A percentile compares a stretch with the other conserved stretches of the same genome.
phyloP scores from a whole-genome alignment of 805 yeast species.

The Metschnikowia amazonensis region DNA sequence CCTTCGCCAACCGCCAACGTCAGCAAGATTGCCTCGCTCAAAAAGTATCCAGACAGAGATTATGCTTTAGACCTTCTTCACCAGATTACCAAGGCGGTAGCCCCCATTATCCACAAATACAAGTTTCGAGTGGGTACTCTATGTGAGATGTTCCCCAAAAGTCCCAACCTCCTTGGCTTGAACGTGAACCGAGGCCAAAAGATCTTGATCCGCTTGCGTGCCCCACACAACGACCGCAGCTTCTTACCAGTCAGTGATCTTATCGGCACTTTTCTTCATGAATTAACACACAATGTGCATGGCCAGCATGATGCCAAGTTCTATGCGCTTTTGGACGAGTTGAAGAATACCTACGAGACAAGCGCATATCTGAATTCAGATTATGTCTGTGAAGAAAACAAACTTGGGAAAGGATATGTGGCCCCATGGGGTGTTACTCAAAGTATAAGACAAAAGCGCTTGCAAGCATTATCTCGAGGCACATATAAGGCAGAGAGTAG shows the following conservation, averaged over 20 bases:
- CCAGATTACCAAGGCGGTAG: slow-evolving; percentile 63
- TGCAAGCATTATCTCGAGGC: slow-evolving; percentile 37
- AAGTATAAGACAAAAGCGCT: slow-evolving; percentile 33
- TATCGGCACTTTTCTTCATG: slow-evolving; percentile 84
- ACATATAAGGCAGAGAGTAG: slow-evolving; percentile 40
- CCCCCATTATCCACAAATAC: slow-evolving; percentile 72
- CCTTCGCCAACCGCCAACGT: slow-evolving; percentile 38
- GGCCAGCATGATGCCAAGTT: slow-evolving; percentile 82
- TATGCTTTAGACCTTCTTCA: slow-evolving; percentile 52
- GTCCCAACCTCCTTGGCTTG: slow-evolving; percentile 63
- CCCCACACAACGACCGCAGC: slow-evolving; percentile 44
- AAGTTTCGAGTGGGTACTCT: slow-evolving; percentile 62
- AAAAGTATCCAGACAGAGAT: slow-evolving; percentile 34
- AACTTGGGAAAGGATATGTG: slow-evolving; percentile 36
- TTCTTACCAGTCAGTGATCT: slow-evolving; percentile 66
- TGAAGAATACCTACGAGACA: slow-evolving; percentile 48
- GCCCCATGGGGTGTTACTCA: slow-evolving; percentile 13
- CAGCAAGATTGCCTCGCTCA: slow-evolving; percentile 35
- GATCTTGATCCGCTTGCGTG: slow-evolving; percentile 67
- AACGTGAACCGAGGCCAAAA: slow-evolving; percentile 78
- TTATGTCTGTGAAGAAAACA: slow-evolving; percentile 47
- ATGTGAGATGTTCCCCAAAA: slow-evolving; percentile 79
- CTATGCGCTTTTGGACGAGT: slow-evolving; percentile 59
- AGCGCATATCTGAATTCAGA: slow-evolving; percentile 44
- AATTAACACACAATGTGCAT: slow-evolving; percentile 70